A percentile compares a stretch with the other conserved stretches of the same genome.
Conservation (phyloP, 768 basidiomycete genomes). For the Phylloporus rhodoxanthus region DNA sequence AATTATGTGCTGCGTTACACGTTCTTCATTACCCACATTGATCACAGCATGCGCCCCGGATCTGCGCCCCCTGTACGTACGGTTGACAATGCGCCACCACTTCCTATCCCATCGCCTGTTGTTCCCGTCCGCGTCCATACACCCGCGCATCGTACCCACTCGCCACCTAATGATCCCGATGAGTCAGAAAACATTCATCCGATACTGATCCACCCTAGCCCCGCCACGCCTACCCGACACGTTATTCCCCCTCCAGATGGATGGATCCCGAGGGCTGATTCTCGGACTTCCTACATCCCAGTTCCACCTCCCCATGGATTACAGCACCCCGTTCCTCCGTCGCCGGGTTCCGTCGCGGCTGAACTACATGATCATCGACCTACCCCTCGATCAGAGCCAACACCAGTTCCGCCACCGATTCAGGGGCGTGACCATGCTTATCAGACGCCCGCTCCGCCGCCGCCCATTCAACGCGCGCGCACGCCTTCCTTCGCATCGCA, state of each 20-base stretch:
- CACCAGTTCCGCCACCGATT: conserved; percentile 19
- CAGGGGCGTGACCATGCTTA: conserved; percentile 30
- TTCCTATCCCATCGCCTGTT: conserved; percentile 20
- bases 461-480: conserved; percentile 10
- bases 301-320: conserved; percentile 21
- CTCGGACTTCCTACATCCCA: conserved; percentile 20
- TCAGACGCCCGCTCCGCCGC: conserved; percentile 9
- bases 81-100: conserved; percentile 14
- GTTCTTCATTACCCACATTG: conserved; percentile 9
- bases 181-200: conserved; percentile 27
- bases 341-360: conserved; percentile 11
- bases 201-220: conserved; percentile 22
- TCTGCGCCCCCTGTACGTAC: conserved; percentile 26
- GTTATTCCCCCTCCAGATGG: conserved; percentile 16
- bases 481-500: conserved; percentile 23
- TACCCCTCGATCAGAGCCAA: conserved; percentile 6
- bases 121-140: conserved; percentile 13
- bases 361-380: conserved; percentile 13
- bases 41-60: conserved; percentile 22
- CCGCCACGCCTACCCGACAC: conserved; percentile 6
- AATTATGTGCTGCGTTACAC: not conserved
- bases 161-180: conserved; percentile 4
- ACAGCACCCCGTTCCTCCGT: conserved; percentile 9
- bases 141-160: conserved; percentile 9
- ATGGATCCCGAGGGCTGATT: conserved; percentile 28